Conservation (phyloP, 202 grass and related monocot genomes). For the Setaria italica region DNA sequence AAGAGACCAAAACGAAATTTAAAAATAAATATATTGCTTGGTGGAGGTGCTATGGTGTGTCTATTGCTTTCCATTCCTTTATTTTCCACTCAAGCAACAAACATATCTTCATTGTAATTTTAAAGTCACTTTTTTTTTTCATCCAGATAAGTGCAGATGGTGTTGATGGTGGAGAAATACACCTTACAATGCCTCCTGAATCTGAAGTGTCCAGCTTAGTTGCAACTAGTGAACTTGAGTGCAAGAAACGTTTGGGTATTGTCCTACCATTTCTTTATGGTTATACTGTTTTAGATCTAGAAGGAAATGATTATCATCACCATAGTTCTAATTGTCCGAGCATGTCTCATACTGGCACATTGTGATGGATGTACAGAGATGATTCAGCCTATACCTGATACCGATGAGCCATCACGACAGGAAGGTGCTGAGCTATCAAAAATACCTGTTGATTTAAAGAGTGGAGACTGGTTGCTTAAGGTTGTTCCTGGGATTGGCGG, state of each 20-base stretch:
- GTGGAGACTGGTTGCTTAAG: constrained; percentile 84
- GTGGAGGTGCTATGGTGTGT: constrained; percentile 83
- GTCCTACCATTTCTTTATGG: background rate
- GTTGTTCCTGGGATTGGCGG: constrained; percentile 94
- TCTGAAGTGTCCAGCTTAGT: constrained; percentile 70
- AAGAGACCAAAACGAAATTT: constrained; percentile 67
- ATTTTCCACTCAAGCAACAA: background rate
- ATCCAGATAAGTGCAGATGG: constrained; percentile 71
- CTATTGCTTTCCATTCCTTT: constrained; percentile 23
- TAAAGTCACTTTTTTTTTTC: background rate
- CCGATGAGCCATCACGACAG: constrained; percentile 58
- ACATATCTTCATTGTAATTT: constrained; percentile 1
- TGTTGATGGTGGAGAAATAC: constrained; percentile 79
- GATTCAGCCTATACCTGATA: constrained; percentile 68
- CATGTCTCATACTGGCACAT: background rate
- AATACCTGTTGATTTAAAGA: constrained; percentile 85
- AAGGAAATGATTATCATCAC: constrained; percentile 7
- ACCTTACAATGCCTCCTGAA: constrained; percentile 66
- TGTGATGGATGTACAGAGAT: constrained; percentile 63
- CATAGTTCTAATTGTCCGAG: background rate
- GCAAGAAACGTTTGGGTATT: constrained; percentile 70
- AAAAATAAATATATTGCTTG: constrained; percentile 76
- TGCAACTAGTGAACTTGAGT: constrained; percentile 62
- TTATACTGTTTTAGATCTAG: constrained; percentile 20
- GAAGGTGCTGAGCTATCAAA: constrained; percentile 84